A percentile compares a stretch with the other conserved stretches of the same genome.
Conservation (phyloP, 306 rosid species). For the Vigna nakashimae region DNA sequence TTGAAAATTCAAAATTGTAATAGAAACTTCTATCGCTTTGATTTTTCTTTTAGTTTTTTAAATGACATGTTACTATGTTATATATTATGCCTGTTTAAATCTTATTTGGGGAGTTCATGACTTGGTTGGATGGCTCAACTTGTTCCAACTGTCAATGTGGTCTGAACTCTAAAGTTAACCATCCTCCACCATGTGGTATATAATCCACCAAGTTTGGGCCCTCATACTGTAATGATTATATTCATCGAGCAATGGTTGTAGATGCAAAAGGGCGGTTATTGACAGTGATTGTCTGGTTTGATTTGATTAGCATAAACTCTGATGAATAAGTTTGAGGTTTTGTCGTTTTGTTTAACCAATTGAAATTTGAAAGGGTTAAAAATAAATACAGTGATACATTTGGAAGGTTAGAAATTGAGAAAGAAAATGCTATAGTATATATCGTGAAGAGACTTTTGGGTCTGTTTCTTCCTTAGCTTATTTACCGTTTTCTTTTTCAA, state of each 20-base stretch:
- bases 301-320: background rate
- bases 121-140: background rate
- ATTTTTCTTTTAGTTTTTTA: background rate
- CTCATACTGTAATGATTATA: background rate
- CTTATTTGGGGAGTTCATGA: background rate
- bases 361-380: background rate
- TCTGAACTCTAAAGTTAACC: background rate
- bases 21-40: slow-evolving; percentile 17
- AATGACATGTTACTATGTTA: background rate
- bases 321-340: background rate
- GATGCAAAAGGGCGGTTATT: background rate
- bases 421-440: too few species aligned
- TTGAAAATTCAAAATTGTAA: slow-evolving; percentile 27
- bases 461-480: background rate
- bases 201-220: background rate
- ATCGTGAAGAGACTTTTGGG: too few species aligned
- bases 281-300: background rate
- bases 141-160: background rate
- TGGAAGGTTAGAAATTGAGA: background rate
- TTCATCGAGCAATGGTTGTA: background rate
- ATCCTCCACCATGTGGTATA: background rate
- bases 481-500: background rate
- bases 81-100: background rate
- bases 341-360: background rate
- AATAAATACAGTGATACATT: background rate